These are phyloP conservation scores for Vitis riparia DNA, from an alignment of 164 flowering plant species.

Conservation along the genomic window DNA sequence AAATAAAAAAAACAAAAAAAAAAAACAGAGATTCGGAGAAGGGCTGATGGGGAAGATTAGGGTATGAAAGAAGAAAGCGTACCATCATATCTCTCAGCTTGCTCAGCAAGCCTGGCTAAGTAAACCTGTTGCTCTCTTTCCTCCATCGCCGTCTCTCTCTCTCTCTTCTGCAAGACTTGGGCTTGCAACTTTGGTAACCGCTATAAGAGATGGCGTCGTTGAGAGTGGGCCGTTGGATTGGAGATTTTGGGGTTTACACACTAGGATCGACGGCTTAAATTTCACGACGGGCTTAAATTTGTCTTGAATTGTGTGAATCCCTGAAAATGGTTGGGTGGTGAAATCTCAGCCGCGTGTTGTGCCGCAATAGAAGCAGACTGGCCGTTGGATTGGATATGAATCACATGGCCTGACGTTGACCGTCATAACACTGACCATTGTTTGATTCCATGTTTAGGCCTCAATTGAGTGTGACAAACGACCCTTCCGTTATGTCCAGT, in stretches of 20 bases:
- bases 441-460: too few species aligned
- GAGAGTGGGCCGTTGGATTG: slow-evolving; percentile 14
- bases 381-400: slow-evolving; percentile 1
- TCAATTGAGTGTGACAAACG: too few species aligned
- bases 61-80: background rate
- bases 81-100: slow-evolving; percentile 64
- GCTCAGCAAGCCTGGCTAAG: slow-evolving; percentile 54
- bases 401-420: slow-evolving; percentile 11
- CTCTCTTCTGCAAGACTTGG: background rate
- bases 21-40: background rate
- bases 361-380: background rate
- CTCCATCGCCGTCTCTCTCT: slow-evolving; percentile 28
- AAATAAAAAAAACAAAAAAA: background rate
- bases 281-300: background rate
- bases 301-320: background rate
- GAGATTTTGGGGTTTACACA: background rate
- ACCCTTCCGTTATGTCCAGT: too few species aligned
- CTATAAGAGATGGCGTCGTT: background rate
- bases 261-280: slow-evolving; percentile 3
- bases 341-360: background rate
- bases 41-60: background rate
- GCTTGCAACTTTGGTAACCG: slow-evolving; percentile 27
- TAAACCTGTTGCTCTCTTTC: slow-evolving; percentile 50
- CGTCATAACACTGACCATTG: background rate
- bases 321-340: background rate